Base-by-base conservation (phyloP, 768 basidiomycete species). In the Suillus ampliporus region DNA sequence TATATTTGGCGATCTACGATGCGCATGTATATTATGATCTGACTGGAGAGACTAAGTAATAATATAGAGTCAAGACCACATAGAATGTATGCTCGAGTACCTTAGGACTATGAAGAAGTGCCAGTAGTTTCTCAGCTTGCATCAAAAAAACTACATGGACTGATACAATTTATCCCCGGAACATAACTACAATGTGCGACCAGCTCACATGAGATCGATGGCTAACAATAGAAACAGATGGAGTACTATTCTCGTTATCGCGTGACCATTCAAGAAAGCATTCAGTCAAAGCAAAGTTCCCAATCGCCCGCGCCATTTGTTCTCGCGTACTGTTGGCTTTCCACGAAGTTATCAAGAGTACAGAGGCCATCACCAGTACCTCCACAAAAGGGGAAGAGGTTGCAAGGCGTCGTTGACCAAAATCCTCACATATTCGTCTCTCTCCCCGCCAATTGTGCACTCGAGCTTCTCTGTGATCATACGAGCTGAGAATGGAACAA, bases 331-430 rank as follows among this genome's bases (percentile, higher is more conserved):
- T 64, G 66, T 74, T 94, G 92, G 71, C 89, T 91, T 60, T 81
- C 76, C 48, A 94, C 84, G 68, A 95, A 95, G 7, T 77, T 79
- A 9, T 81, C 75, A 57, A 97, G 69, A 60, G 77, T 72, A 69
- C 93, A 95, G 63, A 95, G 50, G 11, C 90, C 86, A 58, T 86
- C 70, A 51, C 71, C 62, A 43, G 63, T 71, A 66, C 79, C 85
- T 11, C 79, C 80, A 65, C 88, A 90, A 69, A 90, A 88, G 6
- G 51, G 76, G 77, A 50, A 89, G 69, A 0, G 84, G 83, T 69
- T 89, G 86, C 46, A 90, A 64, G 8, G 82, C 87, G 67, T 93
- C 89, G 65, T 92, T 91, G 61, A 94, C 86, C 34, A 94, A 75
- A 17, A 94, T 78, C 65, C 93, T 79, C 41, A 95, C 85, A 68